Percentiles rank a stretch among this genome's conserved stretches.
These are phyloP conservation scores for Hygrocybe coccinea DNA, from an alignment of 768 basidiomycete genomes.

Conservation along the genomic window DNA sequence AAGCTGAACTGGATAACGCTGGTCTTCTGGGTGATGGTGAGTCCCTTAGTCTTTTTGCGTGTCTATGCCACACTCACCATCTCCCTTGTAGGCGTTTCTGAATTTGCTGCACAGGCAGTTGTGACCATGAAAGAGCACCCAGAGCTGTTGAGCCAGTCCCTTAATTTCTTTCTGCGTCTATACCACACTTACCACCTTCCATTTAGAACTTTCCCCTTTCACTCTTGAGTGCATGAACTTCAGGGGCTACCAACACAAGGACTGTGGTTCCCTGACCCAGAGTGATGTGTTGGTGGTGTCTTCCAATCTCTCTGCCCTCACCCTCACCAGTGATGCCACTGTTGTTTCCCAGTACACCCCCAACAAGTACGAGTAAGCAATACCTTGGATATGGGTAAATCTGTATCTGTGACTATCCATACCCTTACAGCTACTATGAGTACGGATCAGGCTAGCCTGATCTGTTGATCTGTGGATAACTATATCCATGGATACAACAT, in stretches of 20 bases:
- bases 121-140: conserved; percentile 7
- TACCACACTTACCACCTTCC: conserved; percentile 5
- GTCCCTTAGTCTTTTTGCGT: conserved; percentile 14
- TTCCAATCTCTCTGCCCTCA: conserved; percentile 2
- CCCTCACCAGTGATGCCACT: conserved; percentile 12
- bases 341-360: conserved; percentile 17
- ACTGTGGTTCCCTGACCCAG: conserved; percentile 12
- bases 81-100: conserved; percentile 1
- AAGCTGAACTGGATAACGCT: conserved; percentile 8
- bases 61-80: too few species aligned
- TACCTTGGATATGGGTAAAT: too few species aligned
- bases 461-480: not conserved
- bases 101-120: not conserved
- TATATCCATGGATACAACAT: not conserved
- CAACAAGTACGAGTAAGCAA: conserved; percentile 20
- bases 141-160: conserved; percentile 21
- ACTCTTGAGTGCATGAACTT: not conserved
- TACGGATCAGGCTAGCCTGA: not conserved
- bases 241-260: conserved; percentile 4
- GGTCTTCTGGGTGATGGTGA: conserved; percentile 19
- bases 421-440: too few species aligned
- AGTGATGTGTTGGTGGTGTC: conserved; percentile 4
- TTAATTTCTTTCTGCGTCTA: conserved; percentile 15
- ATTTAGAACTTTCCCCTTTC: not conserved
- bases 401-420: too few species aligned